A percentile compares a stretch with the other conserved stretches of the same genome.
phyloP scores from a whole-genome alignment of 306 rosid species.

The Citrullus mucosospermus region DNA sequence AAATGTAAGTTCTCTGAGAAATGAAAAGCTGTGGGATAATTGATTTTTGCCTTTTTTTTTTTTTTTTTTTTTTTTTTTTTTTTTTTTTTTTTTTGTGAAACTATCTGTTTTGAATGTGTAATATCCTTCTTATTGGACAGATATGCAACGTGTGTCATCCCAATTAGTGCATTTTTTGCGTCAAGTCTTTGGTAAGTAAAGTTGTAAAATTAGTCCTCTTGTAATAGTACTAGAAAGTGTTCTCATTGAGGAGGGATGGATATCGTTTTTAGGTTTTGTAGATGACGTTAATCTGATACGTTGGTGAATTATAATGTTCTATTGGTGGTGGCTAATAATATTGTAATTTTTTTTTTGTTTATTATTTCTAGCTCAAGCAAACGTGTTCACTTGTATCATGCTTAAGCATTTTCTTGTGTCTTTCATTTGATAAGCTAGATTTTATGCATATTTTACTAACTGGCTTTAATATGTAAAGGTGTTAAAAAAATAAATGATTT shows the following conservation, averaged over 20 bases:
- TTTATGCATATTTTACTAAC: neutral
- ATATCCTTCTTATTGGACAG: conserved; percentile 30
- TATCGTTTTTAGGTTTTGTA: neutral
- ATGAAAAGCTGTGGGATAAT: neutral
- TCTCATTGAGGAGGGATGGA: neutral
- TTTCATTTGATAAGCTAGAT: neutral
- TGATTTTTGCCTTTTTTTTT: neutral
- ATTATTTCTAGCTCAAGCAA: neutral
- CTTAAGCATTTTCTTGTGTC: neutral
- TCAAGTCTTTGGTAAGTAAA: conserved; percentile 87
- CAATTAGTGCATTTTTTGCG: conserved; percentile 91
- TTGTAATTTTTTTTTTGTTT: neutral
- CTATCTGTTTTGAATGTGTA: neutral
- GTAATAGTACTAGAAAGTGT: neutral
- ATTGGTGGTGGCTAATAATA: neutral
- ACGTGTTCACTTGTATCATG: neutral
- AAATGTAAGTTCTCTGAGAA: conserved; percentile 51
- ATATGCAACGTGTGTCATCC: conserved; percentile 88
- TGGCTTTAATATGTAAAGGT: neutral
- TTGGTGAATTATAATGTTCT: neutral
- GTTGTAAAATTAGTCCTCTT: neutral
- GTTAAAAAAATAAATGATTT: neutral
- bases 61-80: too few species aligned
- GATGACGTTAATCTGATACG: neutral
- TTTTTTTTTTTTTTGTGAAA: neutral